Evolutionary conservation across 441 rosid genomes (phyloP).

Genomic region (Cnidoscolus chayamansa): DNA sequence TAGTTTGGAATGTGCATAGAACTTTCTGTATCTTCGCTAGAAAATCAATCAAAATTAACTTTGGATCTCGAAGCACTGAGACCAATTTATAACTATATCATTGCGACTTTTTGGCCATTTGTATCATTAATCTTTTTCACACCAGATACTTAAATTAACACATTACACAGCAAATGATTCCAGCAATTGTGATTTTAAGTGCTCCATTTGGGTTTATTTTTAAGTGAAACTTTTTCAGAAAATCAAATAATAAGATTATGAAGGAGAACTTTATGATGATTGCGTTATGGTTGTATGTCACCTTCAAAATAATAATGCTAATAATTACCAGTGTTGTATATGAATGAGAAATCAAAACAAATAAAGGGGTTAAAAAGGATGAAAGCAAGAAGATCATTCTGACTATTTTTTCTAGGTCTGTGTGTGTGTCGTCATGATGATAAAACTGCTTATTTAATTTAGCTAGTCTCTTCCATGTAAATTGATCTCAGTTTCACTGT

Average conservation of each 20-base stretch:
- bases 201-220: background rate
- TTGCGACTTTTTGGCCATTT: slow-evolving; percentile 9
- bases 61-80: background rate
- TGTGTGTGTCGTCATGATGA: background rate
- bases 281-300: slow-evolving; percentile 42
- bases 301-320: slow-evolving; percentile 36
- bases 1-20: background rate
- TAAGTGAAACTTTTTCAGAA: slow-evolving; percentile 31
- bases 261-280: slow-evolving; percentile 21
- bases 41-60: background rate
- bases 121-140: slow-evolving; percentile 17
- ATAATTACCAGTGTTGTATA: slow-evolving; percentile 34
- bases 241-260: slow-evolving; percentile 27
- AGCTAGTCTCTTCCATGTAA: background rate
- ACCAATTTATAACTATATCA: slow-evolving; percentile 5
- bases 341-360: slow-evolving; percentile 45
- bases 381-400: slow-evolving; percentile 11
- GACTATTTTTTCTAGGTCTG: background rate
- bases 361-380: slow-evolving; percentile 18
- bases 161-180: slow-evolving; percentile 8
- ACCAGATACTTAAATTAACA: background rate
- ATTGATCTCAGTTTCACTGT: background rate
- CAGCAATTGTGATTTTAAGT: slow-evolving; percentile 17
- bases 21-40: background rate
- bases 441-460: background rate